phyloP scores from a whole-genome alignment of 345 rosid genomes.

The Eutrema japonicum region DNA sequence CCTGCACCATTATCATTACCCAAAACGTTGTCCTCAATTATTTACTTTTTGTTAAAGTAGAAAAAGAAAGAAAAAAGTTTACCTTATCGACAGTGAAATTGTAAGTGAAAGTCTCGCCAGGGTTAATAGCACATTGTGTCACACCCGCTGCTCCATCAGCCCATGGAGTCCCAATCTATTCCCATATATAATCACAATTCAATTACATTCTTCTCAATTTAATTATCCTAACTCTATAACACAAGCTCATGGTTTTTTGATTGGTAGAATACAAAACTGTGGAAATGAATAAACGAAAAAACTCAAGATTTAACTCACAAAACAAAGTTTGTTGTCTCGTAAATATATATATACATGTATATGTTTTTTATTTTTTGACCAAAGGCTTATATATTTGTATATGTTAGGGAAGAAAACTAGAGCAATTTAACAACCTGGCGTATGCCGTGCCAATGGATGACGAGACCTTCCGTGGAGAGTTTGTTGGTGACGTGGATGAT shows the following conservation, averaged over 20 bases:
- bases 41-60: too few relatives aligned
- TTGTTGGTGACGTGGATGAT: slow-evolving; percentile 64
- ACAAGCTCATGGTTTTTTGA: neutral
- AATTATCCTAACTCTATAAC: neutral
- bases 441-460: slow-evolving; percentile 96
- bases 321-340: too few relatives aligned
- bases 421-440: slow-evolving; percentile 56
- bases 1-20: slow-evolving; percentile 44
- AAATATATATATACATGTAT: too few relatives aligned
- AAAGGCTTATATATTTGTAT: neutral
- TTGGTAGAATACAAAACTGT: too few relatives aligned
- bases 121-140: slow-evolving; percentile 74
- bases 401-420: neutral
- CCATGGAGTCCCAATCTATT: slow-evolving; percentile 72
- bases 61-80: neutral
- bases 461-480: slow-evolving; percentile 76
- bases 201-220: neutral
- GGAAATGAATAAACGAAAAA: too few relatives aligned
- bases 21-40: too few relatives aligned
- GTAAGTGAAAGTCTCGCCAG: slow-evolving; percentile 82
- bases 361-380: too few relatives aligned
- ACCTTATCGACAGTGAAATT: slow-evolving; percentile 77
- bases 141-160: slow-evolving; percentile 85
- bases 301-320: too few relatives aligned
- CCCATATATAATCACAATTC: neutral